Base-by-base conservation (phyloP, 2,329 filamentous ascomycete genomes). In the Cladosporium cucumerinum region DNA sequence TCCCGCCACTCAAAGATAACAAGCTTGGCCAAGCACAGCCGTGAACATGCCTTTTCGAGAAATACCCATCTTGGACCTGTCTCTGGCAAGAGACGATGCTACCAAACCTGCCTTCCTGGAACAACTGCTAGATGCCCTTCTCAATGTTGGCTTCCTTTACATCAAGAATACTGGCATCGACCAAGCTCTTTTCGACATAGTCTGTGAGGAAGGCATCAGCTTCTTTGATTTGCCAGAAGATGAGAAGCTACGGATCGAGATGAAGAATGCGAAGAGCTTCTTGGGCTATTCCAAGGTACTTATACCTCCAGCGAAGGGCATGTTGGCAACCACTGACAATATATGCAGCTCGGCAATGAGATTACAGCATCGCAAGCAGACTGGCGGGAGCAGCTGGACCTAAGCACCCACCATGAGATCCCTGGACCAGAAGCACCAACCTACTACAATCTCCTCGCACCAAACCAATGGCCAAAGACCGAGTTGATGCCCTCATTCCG, bases 91-190 rank as follows among this genome's bases (percentile, higher is more conserved):
- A 68, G 79, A 87, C 69, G 82, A 86, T 21, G 79, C 80, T 5
- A 88, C 89, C 0, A 96, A 95, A 78, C 84, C 89, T 2, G 80
- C 79, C 34, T 95, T 96, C 72, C 84, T 96, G 0, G 77, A 80
- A 0, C 82, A 91, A 62, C 83, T 96, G 34, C 89, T 90, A 18
- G 82, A 90, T 76, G 91, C 91, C 0, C 80, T 96, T 34, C 85
- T 96, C 72, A 89, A 94, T 75, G 90, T 96, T n/a, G 92, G 92
- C 1, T 96, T 96, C 73, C 77, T 96, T 25, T 96, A 96, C 73
- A 85, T 96, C 67, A 89, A 88, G 73, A 93, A 96, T 73, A 88
- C 91, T 2, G 90, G 89, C 25, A 87, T 94, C 59, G 82, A 89
- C 5, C 84, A 88, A 18, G 80, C 84, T 46, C 78, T 94, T 61